A percentile compares a stretch with the other conserved stretches of the same genome.
Evolutionary conservation across 192 early-diverging fungal genomes (phyloP).

Genomic region (Irineochytrium annulatum): DNA sequence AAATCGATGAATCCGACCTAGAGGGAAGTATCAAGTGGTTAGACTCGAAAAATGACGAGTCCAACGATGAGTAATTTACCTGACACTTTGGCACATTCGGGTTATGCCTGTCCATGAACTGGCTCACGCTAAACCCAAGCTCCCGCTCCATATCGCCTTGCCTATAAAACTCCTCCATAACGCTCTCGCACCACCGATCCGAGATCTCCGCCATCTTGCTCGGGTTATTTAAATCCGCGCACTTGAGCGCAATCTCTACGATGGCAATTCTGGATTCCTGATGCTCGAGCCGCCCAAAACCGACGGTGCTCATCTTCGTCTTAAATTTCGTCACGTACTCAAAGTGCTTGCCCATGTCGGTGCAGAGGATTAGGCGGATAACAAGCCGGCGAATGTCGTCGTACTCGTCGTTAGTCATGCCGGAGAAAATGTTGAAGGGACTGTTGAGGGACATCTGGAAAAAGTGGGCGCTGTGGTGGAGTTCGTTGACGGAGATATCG

Average conservation of each 20-base stretch:
- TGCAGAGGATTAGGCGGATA: constrained; percentile 40
- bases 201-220: constrained; percentile 37
- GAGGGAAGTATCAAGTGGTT: not conserved
- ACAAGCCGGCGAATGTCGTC: constrained; percentile 43
- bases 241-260: constrained; percentile 56
- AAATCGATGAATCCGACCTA: constrained; percentile 61
- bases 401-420: constrained; percentile 38
- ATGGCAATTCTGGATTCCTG: constrained; percentile 41
- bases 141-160: constrained; percentile 50
- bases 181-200: constrained; percentile 41
- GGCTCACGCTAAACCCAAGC: constrained; percentile 43
- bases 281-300: constrained; percentile 17
- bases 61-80: constrained; percentile 10
- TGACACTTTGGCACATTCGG: constrained; percentile 55
- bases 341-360: constrained; percentile 61
- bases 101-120: constrained; percentile 53
- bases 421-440: constrained; percentile 45
- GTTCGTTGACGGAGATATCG: constrained; percentile 43
- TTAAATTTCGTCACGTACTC: constrained; percentile 58
- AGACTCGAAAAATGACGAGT: not conserved
- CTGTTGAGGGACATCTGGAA: constrained; percentile 38
- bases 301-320: constrained; percentile 39
- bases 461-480: constrained; percentile 50
- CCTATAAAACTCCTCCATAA: constrained; percentile 46
- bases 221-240: constrained; percentile 52